Percentiles rank a stretch among this genome's conserved stretches.
Conservation (phyloP, 169 alveolate species). For the Blepharisma undulans region DNA sequence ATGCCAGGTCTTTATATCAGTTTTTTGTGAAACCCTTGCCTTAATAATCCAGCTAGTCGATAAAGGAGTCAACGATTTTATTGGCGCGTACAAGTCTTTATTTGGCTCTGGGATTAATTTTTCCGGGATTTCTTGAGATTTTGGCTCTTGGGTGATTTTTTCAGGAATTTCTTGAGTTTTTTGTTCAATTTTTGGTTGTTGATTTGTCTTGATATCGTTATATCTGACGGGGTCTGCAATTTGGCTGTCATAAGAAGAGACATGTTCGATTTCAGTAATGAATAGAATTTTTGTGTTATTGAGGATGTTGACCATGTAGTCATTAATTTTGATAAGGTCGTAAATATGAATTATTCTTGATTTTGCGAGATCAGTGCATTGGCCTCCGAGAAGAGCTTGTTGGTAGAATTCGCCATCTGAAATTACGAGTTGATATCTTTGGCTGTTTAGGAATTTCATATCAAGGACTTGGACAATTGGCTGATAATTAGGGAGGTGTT, state of each 20-base stretch:
- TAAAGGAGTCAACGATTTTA: conserved; percentile 67
- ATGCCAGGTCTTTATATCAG: conserved; percentile 66
- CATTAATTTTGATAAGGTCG: neutral
- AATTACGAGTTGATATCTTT: neutral
- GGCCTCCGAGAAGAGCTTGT: conserved; percentile 3
- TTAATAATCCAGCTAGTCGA: conserved; percentile 66
- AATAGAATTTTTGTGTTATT: neutral
- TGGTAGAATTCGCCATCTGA: conserved; percentile 2
- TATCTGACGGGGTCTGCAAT: neutral
- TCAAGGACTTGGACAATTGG: conserved; percentile 18
- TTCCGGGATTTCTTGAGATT: neutral
- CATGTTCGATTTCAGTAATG: neutral
- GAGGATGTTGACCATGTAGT: neutral
- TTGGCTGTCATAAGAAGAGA: neutral
- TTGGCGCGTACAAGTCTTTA: conserved; percentile 49
- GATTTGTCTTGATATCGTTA: neutral
- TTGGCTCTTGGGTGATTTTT: neutral
- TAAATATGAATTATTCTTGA: neutral
- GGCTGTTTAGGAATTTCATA: neutral
- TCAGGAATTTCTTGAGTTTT: neutral
- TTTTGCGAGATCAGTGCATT: neutral
- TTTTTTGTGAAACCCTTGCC: conserved; percentile 60
- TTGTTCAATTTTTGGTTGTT: neutral
- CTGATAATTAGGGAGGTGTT: no score
- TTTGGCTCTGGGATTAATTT: neutral